A percentile compares a stretch with the other conserved stretches of the same genome.
Conservation (phyloP, 1,139 yeast genomes). For the Saccharomyces hybrid region DNA sequence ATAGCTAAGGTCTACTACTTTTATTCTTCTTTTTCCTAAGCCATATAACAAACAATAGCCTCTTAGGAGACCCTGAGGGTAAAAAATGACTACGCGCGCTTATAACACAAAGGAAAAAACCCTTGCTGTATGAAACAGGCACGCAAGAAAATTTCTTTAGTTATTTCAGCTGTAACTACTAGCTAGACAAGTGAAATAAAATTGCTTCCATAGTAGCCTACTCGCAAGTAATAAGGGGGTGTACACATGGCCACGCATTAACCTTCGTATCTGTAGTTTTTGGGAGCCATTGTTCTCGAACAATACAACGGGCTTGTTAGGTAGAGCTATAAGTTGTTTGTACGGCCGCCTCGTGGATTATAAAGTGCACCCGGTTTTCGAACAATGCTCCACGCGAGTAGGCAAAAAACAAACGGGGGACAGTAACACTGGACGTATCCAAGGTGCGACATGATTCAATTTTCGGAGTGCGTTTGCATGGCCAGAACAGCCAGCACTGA, state of each 20-base stretch:
- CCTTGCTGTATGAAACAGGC: not conserved
- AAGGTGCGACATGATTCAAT: not conserved
- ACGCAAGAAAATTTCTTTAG: not conserved
- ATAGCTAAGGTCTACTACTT: not conserved
- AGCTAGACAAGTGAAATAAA: not conserved
- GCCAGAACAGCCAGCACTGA: not conserved
- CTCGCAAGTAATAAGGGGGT: not conserved
- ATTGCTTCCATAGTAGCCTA: not conserved
- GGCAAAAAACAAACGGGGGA: not conserved
- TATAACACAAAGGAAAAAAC: not conserved
- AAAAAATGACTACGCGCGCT: not conserved
- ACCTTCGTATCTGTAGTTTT: not conserved
- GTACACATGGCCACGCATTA: not conserved
- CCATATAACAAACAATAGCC: not conserved
- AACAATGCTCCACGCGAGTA: not conserved
- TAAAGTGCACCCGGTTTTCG: conserved; percentile 1
- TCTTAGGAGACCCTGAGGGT: not conserved
- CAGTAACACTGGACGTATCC: not conserved
- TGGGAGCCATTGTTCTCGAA: not conserved
- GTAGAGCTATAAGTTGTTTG: not conserved
- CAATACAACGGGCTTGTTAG: not conserved
- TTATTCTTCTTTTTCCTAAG: not conserved
- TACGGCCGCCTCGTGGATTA: not conserved
- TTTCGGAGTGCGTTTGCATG: not conserved
- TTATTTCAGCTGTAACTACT: not conserved